Evolutionary conservation across 208 protist genomes (phyloP).

Genomic region (Naegleria gruberi): DNA sequence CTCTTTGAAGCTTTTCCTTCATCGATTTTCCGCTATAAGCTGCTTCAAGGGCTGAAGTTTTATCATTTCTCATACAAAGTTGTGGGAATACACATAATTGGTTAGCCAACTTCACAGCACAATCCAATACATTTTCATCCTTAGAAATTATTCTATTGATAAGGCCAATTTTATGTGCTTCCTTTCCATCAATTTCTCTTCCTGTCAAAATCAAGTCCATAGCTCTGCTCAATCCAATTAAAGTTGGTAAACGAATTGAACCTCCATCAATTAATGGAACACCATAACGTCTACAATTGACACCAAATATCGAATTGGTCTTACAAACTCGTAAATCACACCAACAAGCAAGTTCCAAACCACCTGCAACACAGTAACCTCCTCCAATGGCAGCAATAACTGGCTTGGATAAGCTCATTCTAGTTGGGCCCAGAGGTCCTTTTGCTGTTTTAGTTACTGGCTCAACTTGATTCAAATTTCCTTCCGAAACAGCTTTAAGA

Average conservation of each 20-base stretch:
- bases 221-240: slow-evolving; percentile 31
- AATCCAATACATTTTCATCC: background rate
- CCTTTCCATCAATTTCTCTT: background rate
- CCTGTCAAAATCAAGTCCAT: slow-evolving; percentile 22
- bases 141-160: background rate
- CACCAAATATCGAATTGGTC: slow-evolving; percentile 30
- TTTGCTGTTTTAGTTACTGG: background rate
- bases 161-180: background rate
- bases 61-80: background rate
- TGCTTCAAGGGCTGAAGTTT: background rate
- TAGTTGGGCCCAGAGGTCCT: slow-evolving; percentile 36
- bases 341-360: slow-evolving; percentile 43
- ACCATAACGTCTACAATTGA: slow-evolving; percentile 40
- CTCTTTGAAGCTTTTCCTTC: background rate
- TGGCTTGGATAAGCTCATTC: slow-evolving; percentile 35
- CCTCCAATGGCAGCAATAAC: slow-evolving; percentile 25
- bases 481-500: slow-evolving; percentile 17
- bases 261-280: slow-evolving; percentile 48
- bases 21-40: background rate
- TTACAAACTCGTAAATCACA: slow-evolving; percentile 34
- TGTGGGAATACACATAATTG: background rate
- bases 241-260: slow-evolving; percentile 33
- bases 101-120: background rate
- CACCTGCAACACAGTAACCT: slow-evolving; percentile 38
- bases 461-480: background rate